Evolutionary conservation across 306 rosid species (phyloP), one percentile per base, ranked within the genome.

Genomic region (Herpetospermum pedunculosum): DNA sequence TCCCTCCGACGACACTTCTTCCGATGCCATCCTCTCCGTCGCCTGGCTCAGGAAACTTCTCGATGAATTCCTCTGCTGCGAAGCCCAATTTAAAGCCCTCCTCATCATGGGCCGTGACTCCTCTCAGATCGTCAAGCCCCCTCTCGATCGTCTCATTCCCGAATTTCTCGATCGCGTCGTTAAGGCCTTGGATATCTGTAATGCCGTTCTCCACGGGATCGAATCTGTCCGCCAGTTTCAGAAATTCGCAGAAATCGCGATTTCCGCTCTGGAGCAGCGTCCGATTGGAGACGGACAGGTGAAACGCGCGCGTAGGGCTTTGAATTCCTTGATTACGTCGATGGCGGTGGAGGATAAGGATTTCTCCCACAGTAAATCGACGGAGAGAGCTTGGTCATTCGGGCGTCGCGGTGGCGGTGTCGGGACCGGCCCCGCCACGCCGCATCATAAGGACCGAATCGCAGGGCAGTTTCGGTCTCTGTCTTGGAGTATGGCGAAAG

Each of bases 201-300:
- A 95, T 74, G 97, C 97, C 2, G 90, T 89, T 52, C 38, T 81
- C 0, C 86, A 86, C 12, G 99, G 97, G 9, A 55, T 95, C 13
- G 99, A 95, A 5, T 86, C 96, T 1, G 67, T 95, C 11, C 78
- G 84, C 11, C 88, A 88, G 28, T 82, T 86, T 57, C 96, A 95
- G 76, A 86, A 92, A 50, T 88, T 91, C 2, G 96, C 96, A 0
- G 92, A 88, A 82, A 91, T 91, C 4, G 96, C 86, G 0, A 88
- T 95, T 16, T 38, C 85, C 12, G 85, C 99, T 23, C 74, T 95
- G 14, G 86, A 84, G 8, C 84, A 83, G 5, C 29, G 76, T 46
- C 97, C 96, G 3, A 72, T 95, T n/a, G 96, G 97, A 0, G 96
- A 95, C 1, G 99, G 99, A 0, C 96, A 91, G 76, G 90, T 87